Evolutionary conservation across 78 protist genomes (phyloP).

Genomic region (Cyanophora paradoxa): DNA sequence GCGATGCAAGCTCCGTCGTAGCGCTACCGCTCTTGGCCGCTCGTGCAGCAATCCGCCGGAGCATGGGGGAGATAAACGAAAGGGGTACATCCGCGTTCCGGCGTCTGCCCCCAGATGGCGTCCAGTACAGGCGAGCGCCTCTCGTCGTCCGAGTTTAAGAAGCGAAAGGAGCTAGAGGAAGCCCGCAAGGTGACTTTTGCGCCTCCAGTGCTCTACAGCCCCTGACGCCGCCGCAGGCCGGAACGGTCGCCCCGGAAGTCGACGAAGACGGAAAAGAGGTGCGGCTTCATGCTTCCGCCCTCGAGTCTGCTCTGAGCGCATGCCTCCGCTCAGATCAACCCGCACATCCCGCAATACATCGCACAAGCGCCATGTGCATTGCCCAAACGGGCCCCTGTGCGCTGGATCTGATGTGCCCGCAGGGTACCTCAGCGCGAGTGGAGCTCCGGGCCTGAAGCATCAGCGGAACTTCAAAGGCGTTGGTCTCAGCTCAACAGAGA

Average conservation of each 20-base stretch:
- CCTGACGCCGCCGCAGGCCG: conserved; percentile 70
- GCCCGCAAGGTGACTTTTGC: no score
- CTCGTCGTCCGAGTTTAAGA: background rate
- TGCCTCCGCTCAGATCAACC: conserved; percentile 60
- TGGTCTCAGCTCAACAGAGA: background rate
- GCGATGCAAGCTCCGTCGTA: no score
- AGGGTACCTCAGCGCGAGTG: conserved; percentile 42
- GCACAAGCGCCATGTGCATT: conserved; percentile 72
- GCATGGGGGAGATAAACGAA: no score
- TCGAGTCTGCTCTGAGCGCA: background rate
- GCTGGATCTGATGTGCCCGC: background rate
- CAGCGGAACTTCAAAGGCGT: conserved; percentile 35
- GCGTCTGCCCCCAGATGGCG: no score
- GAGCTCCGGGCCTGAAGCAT: conserved; percentile 73
- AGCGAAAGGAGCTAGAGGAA: conserved; percentile 41
- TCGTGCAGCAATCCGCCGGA: no score
- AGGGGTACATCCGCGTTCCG: no score
- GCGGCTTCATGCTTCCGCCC: background rate
- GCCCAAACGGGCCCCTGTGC: background rate
- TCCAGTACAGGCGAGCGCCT: background rate
- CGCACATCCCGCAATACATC: conserved; percentile 76
- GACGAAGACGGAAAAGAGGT: conserved; percentile 38
- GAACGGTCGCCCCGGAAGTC: conserved; percentile 65
- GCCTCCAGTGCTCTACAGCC: no score
- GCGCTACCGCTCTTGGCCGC: no score